Evolutionary conservation across 345 rosid species (phyloP), one percentile per base, ranked within the genome.

Genomic region (Citrus medica): DNA sequence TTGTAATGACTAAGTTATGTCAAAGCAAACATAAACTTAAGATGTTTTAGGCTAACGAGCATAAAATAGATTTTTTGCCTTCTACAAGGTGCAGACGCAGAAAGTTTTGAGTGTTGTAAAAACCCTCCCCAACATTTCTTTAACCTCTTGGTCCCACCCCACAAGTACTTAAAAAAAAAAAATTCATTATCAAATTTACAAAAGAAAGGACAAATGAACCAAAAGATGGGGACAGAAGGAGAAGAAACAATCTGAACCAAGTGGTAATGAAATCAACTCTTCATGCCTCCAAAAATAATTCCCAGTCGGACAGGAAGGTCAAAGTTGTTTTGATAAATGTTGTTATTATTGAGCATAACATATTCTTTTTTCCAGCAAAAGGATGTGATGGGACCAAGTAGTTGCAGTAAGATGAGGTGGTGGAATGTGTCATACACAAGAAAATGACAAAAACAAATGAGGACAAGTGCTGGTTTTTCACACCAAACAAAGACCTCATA

Each of bases 401-500:
- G 62, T 48, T 30, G 62, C 71, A 13, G 30, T 51, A 6, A 14
- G 28, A n/a, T 30, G 66, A 30, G 12, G 51, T 65, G 17, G n/a
- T 27, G 40, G 65, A 71, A 21, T 61, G 53, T 9, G 24, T 33
- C 22, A n/a, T 61, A 48, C 71, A 71, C 35, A 66, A 64, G 6
- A 24, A 48, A 37, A 30, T 27, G 75, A 76, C 79, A 67, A 79
- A 76, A 32, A 22, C 51, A 24, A 25, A 69, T 62, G 37, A 53
- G 56, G 69, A 78, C 74, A 71, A 22, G 10, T 22, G 17, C 22
- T 53, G 71, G 55, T 67, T 69, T 69, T 53, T 73, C 71, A 53
- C 30, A 48, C 60, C 60, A 37, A 46, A 40, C 33, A 55, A 69
- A 38, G 79, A 80, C 71, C 78, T 68, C 30, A 46, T 58, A 65